Base-by-base conservation (phyloP, 2,329 filamentous ascomycete genomes). In the Aspergillaceae sp. region DNA sequence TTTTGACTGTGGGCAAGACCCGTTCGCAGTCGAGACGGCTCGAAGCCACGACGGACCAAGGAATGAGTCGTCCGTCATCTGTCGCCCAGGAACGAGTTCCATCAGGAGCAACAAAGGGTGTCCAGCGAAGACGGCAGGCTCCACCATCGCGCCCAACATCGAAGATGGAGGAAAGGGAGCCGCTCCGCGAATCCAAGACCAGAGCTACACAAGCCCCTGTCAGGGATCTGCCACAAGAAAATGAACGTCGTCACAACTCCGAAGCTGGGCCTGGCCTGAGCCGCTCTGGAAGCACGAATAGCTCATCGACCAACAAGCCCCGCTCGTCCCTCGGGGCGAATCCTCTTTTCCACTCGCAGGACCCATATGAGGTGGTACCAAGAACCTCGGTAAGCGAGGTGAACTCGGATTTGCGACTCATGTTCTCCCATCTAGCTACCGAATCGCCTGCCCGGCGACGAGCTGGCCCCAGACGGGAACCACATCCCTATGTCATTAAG, bases 401-500 rank as follows among this genome's bases (percentile, higher is more conserved):
- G 9, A 62, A 69, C 48, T 58, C 56, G 11, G 66, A 67, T 43
- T 48, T 71, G 40, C 65, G 64, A 30, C 57, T 63, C 5, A 67
- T 70, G 61, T 52, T 70, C 9, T 56, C 62, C 27, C 66, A 64
- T 35, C 51, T 70, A 49, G 52, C 59, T 4, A 62, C 57, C n/a
- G 53, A 60, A 30, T 56, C 61, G 3, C 50, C 61, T n/a, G 53
- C 51, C 32, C 61, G 63, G 29, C 59, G 65, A 33, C 58, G 63
- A n/a, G 52, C 55, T 11, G 54, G 56, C 2, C 46, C 56, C 5
- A 53, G 58, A 36, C 57, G 59, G 29, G 52, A 60, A 30, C 65
- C 64, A 2, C 70, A 74, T 44, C 59, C 71, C 2, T 70, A 73
- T 47, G 72, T 75, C 4, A 70, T 74, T 42, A 75, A 75, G 59